A percentile compares a stretch with the other conserved stretches of the same genome.
These are phyloP conservation scores for Talaromyces sp. DNA, from an alignment of 2,329 filamentous ascomycete genomes.

Conservation along the genomic window DNA sequence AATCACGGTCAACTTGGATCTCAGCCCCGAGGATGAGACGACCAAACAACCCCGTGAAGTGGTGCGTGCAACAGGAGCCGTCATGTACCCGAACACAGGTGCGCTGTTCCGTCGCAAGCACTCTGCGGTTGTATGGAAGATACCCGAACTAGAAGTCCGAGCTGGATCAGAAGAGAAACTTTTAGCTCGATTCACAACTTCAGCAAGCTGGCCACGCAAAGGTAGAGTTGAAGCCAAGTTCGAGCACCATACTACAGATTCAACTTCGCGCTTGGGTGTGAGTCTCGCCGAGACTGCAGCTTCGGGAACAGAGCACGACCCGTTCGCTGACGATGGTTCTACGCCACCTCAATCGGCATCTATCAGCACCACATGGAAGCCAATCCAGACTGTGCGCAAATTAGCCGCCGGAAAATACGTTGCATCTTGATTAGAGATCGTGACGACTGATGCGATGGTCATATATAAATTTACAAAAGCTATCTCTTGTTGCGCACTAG, in stretches of 20 bases:
- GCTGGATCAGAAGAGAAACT: slow-evolving; percentile 64
- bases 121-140: slow-evolving; percentile 47
- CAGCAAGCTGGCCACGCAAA: slow-evolving; percentile 66
- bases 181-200: slow-evolving; percentile 76
- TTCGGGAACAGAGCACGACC: slow-evolving; percentile 35
- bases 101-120: slow-evolving; percentile 48
- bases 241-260: slow-evolving; percentile 61
- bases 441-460: background rate
- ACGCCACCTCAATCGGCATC: slow-evolving; percentile 22
- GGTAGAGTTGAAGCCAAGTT: slow-evolving; percentile 81
- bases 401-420: slow-evolving; percentile 76
- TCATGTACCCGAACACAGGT: slow-evolving; percentile 48
- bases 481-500: background rate
- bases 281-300: slow-evolving; percentile 32
- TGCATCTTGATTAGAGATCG: slow-evolving; percentile 39
- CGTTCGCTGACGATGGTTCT: slow-evolving; percentile 49
- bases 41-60: slow-evolving; percentile 50
- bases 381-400: slow-evolving; percentile 65
- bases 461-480: background rate
- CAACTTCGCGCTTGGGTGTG: slow-evolving; percentile 66
- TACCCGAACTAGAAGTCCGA: slow-evolving; percentile 55
- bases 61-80: slow-evolving; percentile 42
- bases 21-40: slow-evolving; percentile 37
- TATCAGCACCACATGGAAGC: slow-evolving; percentile 57
- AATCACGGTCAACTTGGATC: slow-evolving; percentile 56